phyloP scores from a whole-genome alignment of 169 alveolate genomes.

The Cytauxzoon felis region DNA sequence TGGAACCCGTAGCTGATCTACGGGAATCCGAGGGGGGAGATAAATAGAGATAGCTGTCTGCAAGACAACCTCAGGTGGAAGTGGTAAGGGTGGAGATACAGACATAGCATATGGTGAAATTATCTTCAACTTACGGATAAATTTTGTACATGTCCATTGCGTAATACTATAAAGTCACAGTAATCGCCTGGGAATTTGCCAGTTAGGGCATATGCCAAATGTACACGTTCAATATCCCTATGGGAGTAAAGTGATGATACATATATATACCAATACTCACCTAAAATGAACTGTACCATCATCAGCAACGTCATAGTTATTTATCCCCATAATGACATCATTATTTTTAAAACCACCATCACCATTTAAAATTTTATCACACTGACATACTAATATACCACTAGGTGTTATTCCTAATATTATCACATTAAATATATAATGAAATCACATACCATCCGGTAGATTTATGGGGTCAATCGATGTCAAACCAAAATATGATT shows the following conservation, averaged over 20 bases:
- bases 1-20: too few relatives aligned
- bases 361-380: conserved; percentile 36
- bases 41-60: too few relatives aligned
- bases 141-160: conserved; percentile 51
- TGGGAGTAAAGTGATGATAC: not conserved
- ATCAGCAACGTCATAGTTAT: conserved; percentile 75
- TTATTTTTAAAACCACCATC: conserved; percentile 12
- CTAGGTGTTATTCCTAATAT: conserved; percentile 50
- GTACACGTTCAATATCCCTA: conserved; percentile 72
- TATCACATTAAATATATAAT: conserved; percentile 25
- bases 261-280: conserved; percentile 18
- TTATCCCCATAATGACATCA: conserved; percentile 75
- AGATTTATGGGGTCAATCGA: conserved; percentile 29
- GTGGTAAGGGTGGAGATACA: too few relatives aligned
- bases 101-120: not conserved
- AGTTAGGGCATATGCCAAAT: conserved; percentile 63
- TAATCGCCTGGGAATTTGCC: conserved; percentile 68
- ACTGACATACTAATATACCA: conserved; percentile 65
- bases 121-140: conserved; percentile 26
- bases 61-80: too few relatives aligned
- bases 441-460: conserved; percentile 47
- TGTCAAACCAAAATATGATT: conserved; percentile 61
- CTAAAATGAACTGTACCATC: conserved; percentile 80
- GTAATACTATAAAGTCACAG: conserved; percentile 47
- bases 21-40: too few relatives aligned